Conservation (phyloP, 495 filamentous ascomycete genomes). For the Glonium stellatum region DNA sequence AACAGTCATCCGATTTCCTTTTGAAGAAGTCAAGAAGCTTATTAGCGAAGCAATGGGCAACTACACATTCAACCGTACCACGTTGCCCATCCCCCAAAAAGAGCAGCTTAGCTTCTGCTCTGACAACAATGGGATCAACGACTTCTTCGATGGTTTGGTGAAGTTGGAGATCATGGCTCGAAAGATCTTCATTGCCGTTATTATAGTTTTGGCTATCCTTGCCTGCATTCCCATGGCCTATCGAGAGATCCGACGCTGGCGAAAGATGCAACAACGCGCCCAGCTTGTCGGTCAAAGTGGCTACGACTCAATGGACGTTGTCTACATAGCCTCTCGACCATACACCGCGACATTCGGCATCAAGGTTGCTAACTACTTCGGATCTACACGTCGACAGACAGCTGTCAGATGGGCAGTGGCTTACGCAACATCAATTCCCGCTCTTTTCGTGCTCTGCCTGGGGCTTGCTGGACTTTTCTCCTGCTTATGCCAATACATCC, state of each 20-base stretch:
- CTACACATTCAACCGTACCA: slow-evolving; percentile 67
- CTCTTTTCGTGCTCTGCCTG: slow-evolving; percentile 79
- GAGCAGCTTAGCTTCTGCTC: slow-evolving; percentile 81
- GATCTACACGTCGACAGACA: slow-evolving; percentile 57
- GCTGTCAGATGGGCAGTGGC: slow-evolving; percentile 78
- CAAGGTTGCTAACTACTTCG: slow-evolving; percentile 62
- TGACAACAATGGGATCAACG: slow-evolving; percentile 70
- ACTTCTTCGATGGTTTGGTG: slow-evolving; percentile 72
- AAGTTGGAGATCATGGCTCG: slow-evolving; percentile 54
- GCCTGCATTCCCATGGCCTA: slow-evolving; percentile 71
- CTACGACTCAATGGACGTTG: slow-evolving; percentile 76
- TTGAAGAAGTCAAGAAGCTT: slow-evolving; percentile 62
- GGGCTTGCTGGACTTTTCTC: slow-evolving; percentile 77
- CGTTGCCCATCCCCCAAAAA: slow-evolving; percentile 76
- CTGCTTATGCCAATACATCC: slow-evolving; percentile 76
- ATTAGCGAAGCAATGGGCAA: slow-evolving; percentile 58
- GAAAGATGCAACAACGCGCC: slow-evolving; percentile 60
- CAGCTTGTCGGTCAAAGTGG: slow-evolving; percentile 56
- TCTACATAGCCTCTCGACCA: slow-evolving; percentile 80
- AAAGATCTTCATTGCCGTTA: slow-evolving; percentile 64
- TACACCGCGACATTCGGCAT: slow-evolving; percentile 64
- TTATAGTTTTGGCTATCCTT: slow-evolving; percentile 61
- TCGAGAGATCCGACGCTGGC: slow-evolving; percentile 73
- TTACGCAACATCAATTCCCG: slow-evolving; percentile 77
- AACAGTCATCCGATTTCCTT: slow-evolving; percentile 64